These are phyloP conservation scores for Capsella rubella DNA, from an alignment of 441 rosid genomes.

Conservation along the genomic window DNA sequence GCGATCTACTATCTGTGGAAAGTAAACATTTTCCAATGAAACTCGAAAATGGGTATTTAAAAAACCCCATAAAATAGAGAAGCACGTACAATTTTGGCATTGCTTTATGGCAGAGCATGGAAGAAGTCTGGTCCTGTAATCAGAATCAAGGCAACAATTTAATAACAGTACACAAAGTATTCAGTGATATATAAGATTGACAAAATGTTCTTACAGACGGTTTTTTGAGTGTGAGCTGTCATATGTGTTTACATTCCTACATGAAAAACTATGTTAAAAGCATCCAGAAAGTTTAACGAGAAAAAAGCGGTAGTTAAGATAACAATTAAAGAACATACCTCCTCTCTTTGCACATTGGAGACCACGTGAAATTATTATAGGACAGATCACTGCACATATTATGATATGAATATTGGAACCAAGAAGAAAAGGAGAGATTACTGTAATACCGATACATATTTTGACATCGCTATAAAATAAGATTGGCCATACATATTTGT, in stretches of 20 bases:
- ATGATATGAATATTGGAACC: not conserved
- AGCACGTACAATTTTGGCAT: conserved; percentile 36
- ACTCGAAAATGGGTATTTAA: not conserved
- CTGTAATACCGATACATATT: not conserved
- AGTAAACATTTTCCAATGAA: not conserved
- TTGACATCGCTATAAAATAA: not conserved
- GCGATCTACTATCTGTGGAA: conserved; percentile 31
- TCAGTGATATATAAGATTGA: not conserved
- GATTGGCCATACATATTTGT: conserved; percentile 38
- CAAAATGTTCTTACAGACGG: conserved; percentile 42
- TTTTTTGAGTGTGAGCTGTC: conserved; percentile 37
- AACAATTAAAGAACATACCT: conserved; percentile 27
- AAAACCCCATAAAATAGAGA: not conserved
- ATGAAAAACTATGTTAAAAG: not conserved
- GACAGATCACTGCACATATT: conserved; percentile 46
- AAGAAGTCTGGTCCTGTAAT: conserved; percentile 33
- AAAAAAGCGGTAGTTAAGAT: not conserved
- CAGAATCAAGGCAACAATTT: not conserved
- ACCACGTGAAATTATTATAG: conserved; percentile 49
- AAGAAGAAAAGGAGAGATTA: not conserved
- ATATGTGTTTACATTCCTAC: conserved; percentile 47
- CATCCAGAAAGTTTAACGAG: not conserved
- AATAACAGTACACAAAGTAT: conserved; percentile 2
- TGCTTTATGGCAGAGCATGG: conserved; percentile 34
- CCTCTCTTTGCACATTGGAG: conserved; percentile 22